These are phyloP conservation scores for Clarireedia hainanense DNA, from an alignment of 2,329 filamentous ascomycete species.

Conservation along the genomic window DNA sequence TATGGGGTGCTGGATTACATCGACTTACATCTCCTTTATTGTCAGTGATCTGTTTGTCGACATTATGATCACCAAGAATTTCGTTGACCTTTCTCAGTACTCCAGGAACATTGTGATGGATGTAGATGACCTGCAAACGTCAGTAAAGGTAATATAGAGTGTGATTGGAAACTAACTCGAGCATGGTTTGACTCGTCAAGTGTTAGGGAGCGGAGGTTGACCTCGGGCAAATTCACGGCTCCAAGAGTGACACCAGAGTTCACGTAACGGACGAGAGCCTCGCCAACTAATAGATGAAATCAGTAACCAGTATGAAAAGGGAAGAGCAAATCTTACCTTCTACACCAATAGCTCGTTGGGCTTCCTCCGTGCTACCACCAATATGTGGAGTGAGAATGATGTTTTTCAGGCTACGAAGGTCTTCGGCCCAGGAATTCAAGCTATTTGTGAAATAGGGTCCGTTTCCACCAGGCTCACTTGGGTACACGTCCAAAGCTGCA, in stretches of 20 bases:
- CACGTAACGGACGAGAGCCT: constrained; percentile 86
- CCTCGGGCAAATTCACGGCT: constrained; percentile 95
- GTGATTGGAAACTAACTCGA: constrained; percentile 44
- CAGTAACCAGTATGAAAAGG: background rate
- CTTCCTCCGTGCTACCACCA: constrained; percentile 94
- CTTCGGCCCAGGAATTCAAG: constrained; percentile 78
- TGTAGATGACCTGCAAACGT: constrained; percentile 67
- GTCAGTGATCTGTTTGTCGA: constrained; percentile 98
- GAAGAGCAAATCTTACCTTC: constrained; percentile 47
- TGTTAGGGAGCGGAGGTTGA: constrained; percentile 80
- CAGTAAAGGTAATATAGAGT: constrained; percentile 13
- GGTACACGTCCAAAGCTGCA: constrained; percentile 94
- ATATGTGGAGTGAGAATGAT: constrained; percentile 95
- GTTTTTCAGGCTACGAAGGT: constrained; percentile 79
- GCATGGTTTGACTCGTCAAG: constrained; percentile 84
- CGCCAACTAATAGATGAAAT: constrained; percentile 50
- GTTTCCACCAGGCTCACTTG: constrained; percentile 86
- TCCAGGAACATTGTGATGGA: constrained; percentile 93
- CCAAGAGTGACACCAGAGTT: constrained; percentile 89
- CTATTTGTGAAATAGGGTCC: constrained; percentile 87
- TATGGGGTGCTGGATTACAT: background rate
- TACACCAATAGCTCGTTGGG: constrained; percentile 88
- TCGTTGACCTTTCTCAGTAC: constrained; percentile 93
- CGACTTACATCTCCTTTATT: constrained; percentile 72
- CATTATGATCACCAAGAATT: constrained; percentile 89